A percentile compares a stretch with the other conserved stretches of the same genome.
These are phyloP conservation scores for Ceriops zippeliana DNA, from an alignment of 345 rosid species.

Conservation along the genomic window DNA sequence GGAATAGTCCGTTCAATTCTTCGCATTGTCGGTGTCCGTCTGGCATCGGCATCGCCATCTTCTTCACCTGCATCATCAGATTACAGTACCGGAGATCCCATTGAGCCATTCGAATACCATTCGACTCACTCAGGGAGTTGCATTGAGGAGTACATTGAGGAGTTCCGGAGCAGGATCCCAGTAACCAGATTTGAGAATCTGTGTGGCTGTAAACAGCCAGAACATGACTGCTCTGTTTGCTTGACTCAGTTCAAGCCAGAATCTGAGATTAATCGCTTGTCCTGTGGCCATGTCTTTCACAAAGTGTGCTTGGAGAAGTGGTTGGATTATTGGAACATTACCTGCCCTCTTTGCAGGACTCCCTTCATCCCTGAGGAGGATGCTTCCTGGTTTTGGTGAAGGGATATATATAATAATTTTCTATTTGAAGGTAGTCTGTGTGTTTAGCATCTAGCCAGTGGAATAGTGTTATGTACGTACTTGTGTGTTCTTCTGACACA, in stretches of 20 bases:
- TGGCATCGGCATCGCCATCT: conserved; percentile 37
- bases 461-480: neutral
- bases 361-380: conserved; percentile 53
- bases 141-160: conserved; percentile 65
- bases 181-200: conserved; percentile 47
- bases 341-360: conserved; percentile 76
- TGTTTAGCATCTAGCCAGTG: conserved; percentile 8
- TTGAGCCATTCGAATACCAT: conserved; percentile 41
- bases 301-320: conserved; percentile 75
- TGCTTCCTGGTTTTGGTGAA: conserved; percentile 48
- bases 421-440: conserved; percentile 10
- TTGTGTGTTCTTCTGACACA: conserved; percentile 5
- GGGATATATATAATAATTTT: neutral
- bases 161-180: conserved; percentile 59
- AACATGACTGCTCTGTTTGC: conserved; percentile 71
- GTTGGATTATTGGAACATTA: conserved; percentile 65
- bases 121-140: conserved; percentile 40
- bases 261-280: conserved; percentile 59
- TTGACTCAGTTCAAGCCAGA: conserved; percentile 50
- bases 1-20: conserved; percentile 65
- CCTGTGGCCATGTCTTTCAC: conserved; percentile 71
- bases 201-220: conserved; percentile 38
- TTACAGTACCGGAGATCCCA: conserved; percentile 22
- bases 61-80: conserved; percentile 27
- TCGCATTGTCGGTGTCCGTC: conserved; percentile 52